Evolutionary conservation across 345 rosid genomes (phyloP).

Genomic region (Dimocarpus longan): DNA sequence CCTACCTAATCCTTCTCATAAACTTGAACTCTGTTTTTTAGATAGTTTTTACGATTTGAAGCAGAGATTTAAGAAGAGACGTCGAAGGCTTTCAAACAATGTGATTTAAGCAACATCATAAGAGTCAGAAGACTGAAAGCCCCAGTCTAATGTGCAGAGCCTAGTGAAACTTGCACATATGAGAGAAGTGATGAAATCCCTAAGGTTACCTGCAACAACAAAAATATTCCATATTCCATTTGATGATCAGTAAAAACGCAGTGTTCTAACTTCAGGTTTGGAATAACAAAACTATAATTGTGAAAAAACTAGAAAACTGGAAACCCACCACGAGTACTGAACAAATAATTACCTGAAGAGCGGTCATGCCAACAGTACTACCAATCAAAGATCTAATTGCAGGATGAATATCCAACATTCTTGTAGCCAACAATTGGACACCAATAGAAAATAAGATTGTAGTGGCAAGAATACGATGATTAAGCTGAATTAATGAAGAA

Average conservation of each 20-base stretch:
- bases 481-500: too few species aligned
- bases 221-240: neutral
- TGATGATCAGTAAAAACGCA: neutral
- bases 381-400: too few species aligned
- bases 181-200: constrained; percentile 85
- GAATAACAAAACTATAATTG: neutral
- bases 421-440: too few species aligned
- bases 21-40: neutral
- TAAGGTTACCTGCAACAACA: constrained; percentile 59
- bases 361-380: too few species aligned
- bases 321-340: too few species aligned
- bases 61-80: constrained; percentile 77
- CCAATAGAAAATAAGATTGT: too few species aligned
- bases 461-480: too few species aligned
- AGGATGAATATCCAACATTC: too few species aligned
- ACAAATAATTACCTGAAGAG: too few species aligned
- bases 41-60: constrained; percentile 55
- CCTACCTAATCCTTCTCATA: neutral
- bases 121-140: constrained; percentile 79
- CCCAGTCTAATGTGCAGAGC: constrained; percentile 86
- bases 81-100: constrained; percentile 73
- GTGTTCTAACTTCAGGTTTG: neutral
- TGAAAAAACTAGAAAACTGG: neutral
- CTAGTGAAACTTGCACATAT: constrained; percentile 85
- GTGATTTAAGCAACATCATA: constrained; percentile 79